A percentile compares a stretch with the other conserved stretches of the same genome.
Conservation (phyloP, 805 yeast genomes). For the Metschnikowia koreensis region DNA sequence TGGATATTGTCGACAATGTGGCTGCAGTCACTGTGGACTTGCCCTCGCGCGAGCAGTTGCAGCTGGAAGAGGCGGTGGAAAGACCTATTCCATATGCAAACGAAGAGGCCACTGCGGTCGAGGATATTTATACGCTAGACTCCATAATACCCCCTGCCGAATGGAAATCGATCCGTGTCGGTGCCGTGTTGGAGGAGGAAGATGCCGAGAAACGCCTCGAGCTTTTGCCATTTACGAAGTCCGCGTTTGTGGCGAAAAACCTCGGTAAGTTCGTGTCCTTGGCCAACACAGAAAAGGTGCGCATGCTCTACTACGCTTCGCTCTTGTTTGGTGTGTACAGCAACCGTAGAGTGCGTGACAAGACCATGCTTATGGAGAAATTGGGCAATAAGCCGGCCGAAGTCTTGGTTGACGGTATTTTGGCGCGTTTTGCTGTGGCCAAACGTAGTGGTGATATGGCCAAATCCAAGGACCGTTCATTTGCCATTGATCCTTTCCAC, state of each 20-base stretch:
- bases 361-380: constrained; percentile 57
- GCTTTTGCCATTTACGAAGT: constrained; percentile 59
- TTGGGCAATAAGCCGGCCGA: constrained; percentile 70
- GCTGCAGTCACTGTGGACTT: constrained; percentile 64
- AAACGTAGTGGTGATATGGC: constrained; percentile 52
- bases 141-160: constrained; percentile 70
- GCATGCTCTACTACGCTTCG: constrained; percentile 76
- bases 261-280: constrained; percentile 36
- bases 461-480: constrained; percentile 72
- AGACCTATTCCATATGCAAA: constrained; percentile 83
- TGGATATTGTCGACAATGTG: constrained; percentile 80
- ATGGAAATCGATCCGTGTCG: constrained; percentile 61
- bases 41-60: constrained; percentile 69
- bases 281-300: constrained; percentile 55
- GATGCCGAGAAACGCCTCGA: constrained; percentile 48
- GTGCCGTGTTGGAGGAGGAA: constrained; percentile 55
- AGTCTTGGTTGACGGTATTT: constrained; percentile 63
- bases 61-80: constrained; percentile 54
- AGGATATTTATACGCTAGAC: constrained; percentile 74
- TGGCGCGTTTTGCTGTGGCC: constrained; percentile 68
- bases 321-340: constrained; percentile 76
- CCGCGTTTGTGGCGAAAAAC: constrained; percentile 54
- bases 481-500: constrained; percentile 77
- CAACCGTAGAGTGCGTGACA: constrained; percentile 60
- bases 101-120: constrained; percentile 76